These are phyloP conservation scores for Rhodotorula sp. DNA, from an alignment of 1,284 basidiomycete species.

Conservation along the genomic window DNA sequence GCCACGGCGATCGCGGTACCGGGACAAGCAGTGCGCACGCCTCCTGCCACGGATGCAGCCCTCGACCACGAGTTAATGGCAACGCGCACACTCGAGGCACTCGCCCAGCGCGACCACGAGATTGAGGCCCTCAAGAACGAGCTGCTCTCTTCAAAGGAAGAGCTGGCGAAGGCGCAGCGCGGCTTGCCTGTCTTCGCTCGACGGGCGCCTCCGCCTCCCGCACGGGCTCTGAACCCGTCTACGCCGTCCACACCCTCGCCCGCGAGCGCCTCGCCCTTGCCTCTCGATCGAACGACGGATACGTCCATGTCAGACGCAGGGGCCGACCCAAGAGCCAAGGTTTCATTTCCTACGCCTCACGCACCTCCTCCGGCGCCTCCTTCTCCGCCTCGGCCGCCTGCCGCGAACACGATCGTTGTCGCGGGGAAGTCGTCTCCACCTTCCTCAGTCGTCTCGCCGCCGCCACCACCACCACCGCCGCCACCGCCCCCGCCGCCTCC, in stretches of 20 bases:
- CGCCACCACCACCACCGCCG: slow-evolving; percentile 7
- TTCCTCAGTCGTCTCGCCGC: no score
- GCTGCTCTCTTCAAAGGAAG: slow-evolving; percentile 50
- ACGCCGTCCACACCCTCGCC: neutral
- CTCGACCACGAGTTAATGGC: slow-evolving; percentile 72
- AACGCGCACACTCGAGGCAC: slow-evolving; percentile 66
- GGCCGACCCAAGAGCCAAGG: no score
- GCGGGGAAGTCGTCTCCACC: neutral
- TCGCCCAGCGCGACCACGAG: slow-evolving; percentile 70
- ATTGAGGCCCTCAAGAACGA: slow-evolving; percentile 61
- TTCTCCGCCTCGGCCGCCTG: no score
- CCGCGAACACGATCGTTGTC: neutral
- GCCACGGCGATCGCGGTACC: slow-evolving; percentile 53
- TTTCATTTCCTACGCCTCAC: neutral
- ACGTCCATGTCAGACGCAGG: no score
- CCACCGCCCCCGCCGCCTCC: slow-evolving; percentile 21
- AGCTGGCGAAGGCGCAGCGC: slow-evolving; percentile 29
- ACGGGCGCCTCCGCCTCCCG: slow-evolving; percentile 7
- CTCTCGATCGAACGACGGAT: no score
- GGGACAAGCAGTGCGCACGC: neutral
- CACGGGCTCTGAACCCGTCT: no score
- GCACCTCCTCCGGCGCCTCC: neutral
- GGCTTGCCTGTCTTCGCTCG: slow-evolving; percentile 11
- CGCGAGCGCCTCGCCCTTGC: neutral
- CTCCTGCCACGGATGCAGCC: slow-evolving; percentile 48